Evolutionary conservation across 768 basidiomycete species (phyloP).

Genomic region (Lentinula aciculospora): DNA sequence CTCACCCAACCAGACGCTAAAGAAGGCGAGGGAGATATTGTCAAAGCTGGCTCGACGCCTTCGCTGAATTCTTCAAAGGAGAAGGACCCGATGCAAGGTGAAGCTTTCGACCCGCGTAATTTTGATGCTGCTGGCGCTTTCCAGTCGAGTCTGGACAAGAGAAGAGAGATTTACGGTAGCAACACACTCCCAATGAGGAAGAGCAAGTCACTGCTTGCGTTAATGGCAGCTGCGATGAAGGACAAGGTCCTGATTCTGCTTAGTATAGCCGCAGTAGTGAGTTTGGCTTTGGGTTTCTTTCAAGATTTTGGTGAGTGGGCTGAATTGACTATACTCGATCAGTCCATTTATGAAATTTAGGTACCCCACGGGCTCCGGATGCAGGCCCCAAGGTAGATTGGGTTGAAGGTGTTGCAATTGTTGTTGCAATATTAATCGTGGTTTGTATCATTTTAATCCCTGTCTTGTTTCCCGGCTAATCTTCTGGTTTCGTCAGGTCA

Average conservation of each 20-base stretch:
- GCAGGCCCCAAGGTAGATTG: slow-evolving; percentile 84
- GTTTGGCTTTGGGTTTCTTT: slow-evolving; percentile 90
- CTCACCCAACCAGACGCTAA: slow-evolving; percentile 24
- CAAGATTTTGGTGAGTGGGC: slow-evolving; percentile 69
- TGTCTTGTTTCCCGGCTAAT: background rate
- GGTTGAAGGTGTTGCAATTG: slow-evolving; percentile 91
- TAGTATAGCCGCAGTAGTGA: slow-evolving; percentile 88
- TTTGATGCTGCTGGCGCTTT: slow-evolving; percentile 19
- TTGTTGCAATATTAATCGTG: slow-evolving; percentile 71
- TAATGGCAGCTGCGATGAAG: slow-evolving; percentile 85
- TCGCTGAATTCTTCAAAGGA: background rate
- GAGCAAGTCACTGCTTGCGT: slow-evolving; percentile 60
- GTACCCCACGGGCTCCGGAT: slow-evolving; percentile 36
- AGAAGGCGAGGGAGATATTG: slow-evolving; percentile 1
- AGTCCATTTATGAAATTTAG: background rate
- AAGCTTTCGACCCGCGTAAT: slow-evolving; percentile 9
- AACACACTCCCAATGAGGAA: slow-evolving; percentile 71
- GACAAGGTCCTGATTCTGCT: slow-evolving; percentile 92
- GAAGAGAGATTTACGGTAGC: slow-evolving; percentile 65
- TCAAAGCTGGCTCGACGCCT: background rate
- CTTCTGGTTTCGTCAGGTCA: slow-evolving; percentile 37
- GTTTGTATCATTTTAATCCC: slow-evolving; percentile 31
- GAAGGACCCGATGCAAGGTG: slow-evolving; percentile 18
- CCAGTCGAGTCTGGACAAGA: slow-evolving; percentile 49
- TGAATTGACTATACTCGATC: slow-evolving; percentile 15